Evolutionary conservation across 208 protist species (phyloP), one percentile per base, ranked within the genome.

Genomic region (Endotrypanum monterogeii): DNA sequence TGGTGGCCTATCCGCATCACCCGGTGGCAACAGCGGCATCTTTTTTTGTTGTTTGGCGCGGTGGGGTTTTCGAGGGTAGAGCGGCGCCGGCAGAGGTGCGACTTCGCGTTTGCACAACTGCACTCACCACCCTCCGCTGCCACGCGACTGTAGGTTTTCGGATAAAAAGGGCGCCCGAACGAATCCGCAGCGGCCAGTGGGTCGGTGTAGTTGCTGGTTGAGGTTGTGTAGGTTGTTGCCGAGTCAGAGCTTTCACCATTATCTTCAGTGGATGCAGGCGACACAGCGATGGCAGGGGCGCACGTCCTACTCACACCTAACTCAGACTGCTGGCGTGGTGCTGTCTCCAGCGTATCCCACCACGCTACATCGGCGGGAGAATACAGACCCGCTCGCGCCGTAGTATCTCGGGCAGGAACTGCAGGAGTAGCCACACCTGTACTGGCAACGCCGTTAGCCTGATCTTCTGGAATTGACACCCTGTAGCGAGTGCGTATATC

Each of bases 221-320:
- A 67, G 4, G 88, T 95, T 14, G 91, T 95, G 78, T 89, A 91
- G 6, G 91, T 89, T 4, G 88, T 95, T 51, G 79, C 83, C 3
- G 74, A 84, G 68, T 89, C 82, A 0, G 84, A 90, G 28, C 78
- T 79, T 54, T 84, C 80, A 37, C 78, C 77, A 51, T 83, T 78
- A 37, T 89, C 80, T 2, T 79, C 80, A 4, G 76, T 71, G 35
- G 76, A 67, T 2, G 51, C 41, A 3, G 68, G 52, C 5, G 44
- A 28, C n/a, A 25, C 37, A 16, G 25, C 46, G 18, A 35, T 30
- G 0, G 46, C 46, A 28, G 50, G 16, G 28, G 20, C 48, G 28
- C 16, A 52, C 46, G 11, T 50, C 32, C 6, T 1, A 16, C 16
- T 70, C 14, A 41, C 50, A 8, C 18, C 30, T 1, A 44, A 23